Evolutionary conservation across 768 basidiomycete genomes (phyloP), one percentile per base, ranked within the genome.

Genomic region (Leccinum rimulosum): DNA sequence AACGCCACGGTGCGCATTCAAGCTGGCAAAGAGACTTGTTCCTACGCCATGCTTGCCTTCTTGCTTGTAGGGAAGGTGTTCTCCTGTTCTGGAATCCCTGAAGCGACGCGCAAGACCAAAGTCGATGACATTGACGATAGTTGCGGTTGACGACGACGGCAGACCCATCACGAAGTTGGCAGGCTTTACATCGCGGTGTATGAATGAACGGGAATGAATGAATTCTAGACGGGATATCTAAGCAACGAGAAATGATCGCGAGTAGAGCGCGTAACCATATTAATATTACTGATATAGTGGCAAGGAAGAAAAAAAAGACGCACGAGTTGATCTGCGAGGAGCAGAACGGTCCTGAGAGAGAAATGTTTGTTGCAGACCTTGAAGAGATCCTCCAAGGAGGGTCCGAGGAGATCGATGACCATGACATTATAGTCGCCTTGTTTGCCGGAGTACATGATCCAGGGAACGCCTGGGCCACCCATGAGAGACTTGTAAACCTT

Each of bases 161-260:
- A 58, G 56, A 62, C 93, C 92, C 93, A 98, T 98, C 61, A 99
- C 88, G 71, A 99, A 99, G 77, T 99, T 98, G 68, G 96, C 96
- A 38, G 96, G 96, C 74, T 98, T 99, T 75, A 99, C 90, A 72
- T 98, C 96, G 64, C 96, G 91, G 73, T 98, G 96, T 45, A 97
- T 86, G 65, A 96, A 89, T 68, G 93, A 91, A 69, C 93, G 89
- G 1, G 91, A 92, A 76, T 99, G 96, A 64, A 98, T 94, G 74
- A 94, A 98, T 74, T 97, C 93, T 68, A 98, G 88, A 51, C 96
- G 93, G 8, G 93, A 93, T 73, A 97, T 87, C 94, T 95, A 67
- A 53, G 62, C 57, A 63, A 68, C 31, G 57, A 14, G 52, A 65
- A 57, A 66, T 58, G 59, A 68, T 38, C 59, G 64, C 36, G 57